Percentiles rank a stretch among this genome's conserved stretches.
These are phyloP conservation scores for Calocybe cyanea DNA, from an alignment of 768 basidiomycete genomes.

Conservation along the genomic window DNA sequence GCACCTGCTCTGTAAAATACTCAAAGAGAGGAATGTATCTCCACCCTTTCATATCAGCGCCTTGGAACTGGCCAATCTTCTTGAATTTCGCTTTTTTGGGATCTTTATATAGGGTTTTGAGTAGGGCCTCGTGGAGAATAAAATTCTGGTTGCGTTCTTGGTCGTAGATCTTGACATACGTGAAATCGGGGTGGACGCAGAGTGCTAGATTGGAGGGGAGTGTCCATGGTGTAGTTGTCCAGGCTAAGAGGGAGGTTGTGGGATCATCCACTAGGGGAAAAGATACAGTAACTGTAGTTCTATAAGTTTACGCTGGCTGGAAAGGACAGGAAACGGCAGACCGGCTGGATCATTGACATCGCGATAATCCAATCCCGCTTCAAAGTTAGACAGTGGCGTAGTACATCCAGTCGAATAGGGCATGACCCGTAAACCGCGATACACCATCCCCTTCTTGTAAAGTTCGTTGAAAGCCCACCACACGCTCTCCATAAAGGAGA, in stretches of 20 bases:
- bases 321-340: slow-evolving; percentile 28
- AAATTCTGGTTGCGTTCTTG: slow-evolving; percentile 82
- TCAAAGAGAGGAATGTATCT: slow-evolving; percentile 93
- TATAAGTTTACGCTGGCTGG: background rate
- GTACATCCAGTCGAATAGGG: slow-evolving; percentile 97
- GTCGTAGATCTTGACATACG: slow-evolving; percentile 96
- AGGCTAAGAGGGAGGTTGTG: slow-evolving; percentile 83
- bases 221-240: slow-evolving; percentile 99
- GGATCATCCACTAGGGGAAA: slow-evolving; percentile 96
- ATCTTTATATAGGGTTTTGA: slow-evolving; percentile 91
- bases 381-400: slow-evolving; percentile 96
- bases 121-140: slow-evolving; percentile 85
- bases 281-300: slow-evolving; percentile 70
- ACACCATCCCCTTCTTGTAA: slow-evolving; percentile 90
- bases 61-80: slow-evolving; percentile 84
- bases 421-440: slow-evolving; percentile 93
- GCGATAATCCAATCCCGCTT: slow-evolving; percentile 88
- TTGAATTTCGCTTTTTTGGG: slow-evolving; percentile 96
- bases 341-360: slow-evolving; percentile 93
- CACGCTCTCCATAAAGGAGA: slow-evolving; percentile 93
- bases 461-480: slow-evolving; percentile 99
- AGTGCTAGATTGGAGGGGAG: slow-evolving; percentile 92
- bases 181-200: slow-evolving; percentile 95
- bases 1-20: slow-evolving; percentile 91
- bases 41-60: slow-evolving; percentile 94